phyloP scores from a whole-genome alignment of 2,329 filamentous ascomycete species.

The Claviceps sp. region DNA sequence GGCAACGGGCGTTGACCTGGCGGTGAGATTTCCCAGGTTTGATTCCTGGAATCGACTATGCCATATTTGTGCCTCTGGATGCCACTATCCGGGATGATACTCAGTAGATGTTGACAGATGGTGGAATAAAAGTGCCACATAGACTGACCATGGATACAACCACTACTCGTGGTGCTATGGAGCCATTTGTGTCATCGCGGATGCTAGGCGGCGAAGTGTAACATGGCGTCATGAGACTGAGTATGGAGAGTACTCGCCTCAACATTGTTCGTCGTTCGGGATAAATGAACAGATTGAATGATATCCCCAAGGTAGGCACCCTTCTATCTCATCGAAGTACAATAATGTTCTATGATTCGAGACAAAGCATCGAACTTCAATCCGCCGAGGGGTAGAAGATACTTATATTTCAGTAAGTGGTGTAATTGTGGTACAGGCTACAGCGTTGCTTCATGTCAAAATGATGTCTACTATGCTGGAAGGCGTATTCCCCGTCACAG shows the following conservation, averaged over 20 bases:
- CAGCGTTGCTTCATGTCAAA: too few species aligned
- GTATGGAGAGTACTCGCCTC: neutral
- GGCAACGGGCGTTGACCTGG: slow-evolving; percentile 42
- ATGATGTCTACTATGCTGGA: neutral
- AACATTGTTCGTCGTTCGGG: neutral
- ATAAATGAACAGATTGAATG: neutral
- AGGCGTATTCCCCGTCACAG: too few species aligned
- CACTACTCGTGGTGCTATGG: slow-evolving; percentile 3
- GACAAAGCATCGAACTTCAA: too few species aligned
- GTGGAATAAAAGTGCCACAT: slow-evolving; percentile 2
- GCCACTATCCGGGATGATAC: slow-evolving; percentile 32
- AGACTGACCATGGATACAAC: slow-evolving; percentile 47
- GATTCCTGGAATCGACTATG: slow-evolving; percentile 34
- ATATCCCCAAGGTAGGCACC: neutral
- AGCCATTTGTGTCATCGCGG: neutral
- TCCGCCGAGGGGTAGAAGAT: too few species aligned
- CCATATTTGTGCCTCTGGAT: slow-evolving; percentile 49
- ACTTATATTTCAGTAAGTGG: too few species aligned
- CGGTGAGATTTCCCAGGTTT: slow-evolving; percentile 40
- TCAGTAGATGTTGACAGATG: neutral
- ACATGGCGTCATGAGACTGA: neutral
- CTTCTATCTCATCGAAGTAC: too few species aligned
- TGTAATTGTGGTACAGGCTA: too few species aligned
- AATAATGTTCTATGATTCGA: too few species aligned
- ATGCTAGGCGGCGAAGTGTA: neutral